Evolutionary conservation across 306 rosid genomes (phyloP).

Genomic region (Medicago lupulina): DNA sequence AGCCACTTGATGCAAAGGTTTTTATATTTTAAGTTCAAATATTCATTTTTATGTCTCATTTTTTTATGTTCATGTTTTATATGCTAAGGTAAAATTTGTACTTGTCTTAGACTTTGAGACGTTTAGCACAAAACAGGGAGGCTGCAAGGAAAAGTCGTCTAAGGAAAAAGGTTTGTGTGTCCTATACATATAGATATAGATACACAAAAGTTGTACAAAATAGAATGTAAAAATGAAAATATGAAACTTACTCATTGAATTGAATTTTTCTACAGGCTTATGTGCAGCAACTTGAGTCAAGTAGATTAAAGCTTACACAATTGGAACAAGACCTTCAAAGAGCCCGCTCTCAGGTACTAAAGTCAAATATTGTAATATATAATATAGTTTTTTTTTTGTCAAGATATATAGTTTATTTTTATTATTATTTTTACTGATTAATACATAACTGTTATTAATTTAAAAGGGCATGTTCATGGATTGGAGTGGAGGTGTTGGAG

Average conservation of each 20-base stretch:
- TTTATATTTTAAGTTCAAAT: background rate
- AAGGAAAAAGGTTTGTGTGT: conserved; percentile 74
- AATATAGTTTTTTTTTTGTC: background rate
- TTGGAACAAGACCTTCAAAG: conserved; percentile 92
- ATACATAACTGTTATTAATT: conserved; percentile 14
- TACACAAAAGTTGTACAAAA: background rate
- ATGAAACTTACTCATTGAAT: background rate
- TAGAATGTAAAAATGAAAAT: background rate
- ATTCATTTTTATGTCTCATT: background rate
- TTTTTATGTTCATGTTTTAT: background rate
- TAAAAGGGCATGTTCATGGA: conserved; percentile 71
- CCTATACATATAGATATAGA: background rate
- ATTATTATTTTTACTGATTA: background rate
- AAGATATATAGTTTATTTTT: background rate
- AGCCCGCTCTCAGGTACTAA: conserved; percentile 83
- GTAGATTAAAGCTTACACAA: conserved; percentile 87
- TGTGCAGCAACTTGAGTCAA: conserved; percentile 89
- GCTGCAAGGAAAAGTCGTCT: conserved; percentile 97
- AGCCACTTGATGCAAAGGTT: conserved; percentile 91
- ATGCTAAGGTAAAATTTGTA: background rate
- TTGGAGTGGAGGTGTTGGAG: conserved; percentile 63
- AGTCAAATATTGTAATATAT: background rate
- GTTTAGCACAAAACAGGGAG: conserved; percentile 94
- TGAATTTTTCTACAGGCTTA: conserved; percentile 65
- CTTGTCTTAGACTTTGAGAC: conserved; percentile 72